phyloP scores from a whole-genome alignment of 495 filamentous ascomycete species.

The Paragyromitra xinjiangensis region DNA sequence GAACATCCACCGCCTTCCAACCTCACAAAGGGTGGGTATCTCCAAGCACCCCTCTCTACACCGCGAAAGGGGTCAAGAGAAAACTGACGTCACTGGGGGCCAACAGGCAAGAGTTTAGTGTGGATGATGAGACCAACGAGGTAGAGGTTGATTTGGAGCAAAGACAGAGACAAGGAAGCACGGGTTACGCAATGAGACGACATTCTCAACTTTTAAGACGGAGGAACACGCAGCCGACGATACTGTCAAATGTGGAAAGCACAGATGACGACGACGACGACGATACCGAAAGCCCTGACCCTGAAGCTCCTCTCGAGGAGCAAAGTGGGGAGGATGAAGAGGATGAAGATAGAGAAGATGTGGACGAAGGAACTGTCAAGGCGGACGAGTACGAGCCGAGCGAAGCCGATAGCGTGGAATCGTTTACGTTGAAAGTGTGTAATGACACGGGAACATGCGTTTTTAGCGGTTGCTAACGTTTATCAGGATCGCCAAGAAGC shows the following conservation, averaged over 20 bases:
- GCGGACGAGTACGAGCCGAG: conserved; percentile 64
- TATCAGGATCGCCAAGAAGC: conserved; percentile 94
- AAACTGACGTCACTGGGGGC: conserved; percentile 40
- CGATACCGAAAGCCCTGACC: conserved; percentile 47
- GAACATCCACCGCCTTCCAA: conserved; percentile 51
- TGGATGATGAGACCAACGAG: conserved; percentile 88
- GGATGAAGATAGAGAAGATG: conserved; percentile 61
- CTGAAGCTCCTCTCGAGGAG: conserved; percentile 13
- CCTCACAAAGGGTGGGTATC: conserved; percentile 56
- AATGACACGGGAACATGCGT: background rate
- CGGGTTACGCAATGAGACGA: conserved; percentile 73
- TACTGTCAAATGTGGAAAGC: conserved; percentile 59
- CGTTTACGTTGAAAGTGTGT: conserved; percentile 64
- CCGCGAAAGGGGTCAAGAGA: conserved; percentile 30
- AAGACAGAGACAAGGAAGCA: conserved; percentile 56
- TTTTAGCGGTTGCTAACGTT: conserved; percentile 61
- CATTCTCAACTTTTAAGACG: conserved; percentile 65
- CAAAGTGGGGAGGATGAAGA: conserved; percentile 55
- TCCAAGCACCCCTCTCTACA: conserved; percentile 24
- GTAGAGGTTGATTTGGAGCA: conserved; percentile 69
- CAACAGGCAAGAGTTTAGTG: conserved; percentile 78
- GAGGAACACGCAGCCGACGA: conserved; percentile 61
- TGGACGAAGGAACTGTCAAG: conserved; percentile 63
- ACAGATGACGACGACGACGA: conserved; percentile 57
- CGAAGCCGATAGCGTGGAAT: conserved; percentile 75